Percentiles rank a stretch among this genome's conserved stretches.
phyloP scores from a whole-genome alignment of 2,329 filamentous ascomycete genomes.

The Aspergillus sojae region DNA sequence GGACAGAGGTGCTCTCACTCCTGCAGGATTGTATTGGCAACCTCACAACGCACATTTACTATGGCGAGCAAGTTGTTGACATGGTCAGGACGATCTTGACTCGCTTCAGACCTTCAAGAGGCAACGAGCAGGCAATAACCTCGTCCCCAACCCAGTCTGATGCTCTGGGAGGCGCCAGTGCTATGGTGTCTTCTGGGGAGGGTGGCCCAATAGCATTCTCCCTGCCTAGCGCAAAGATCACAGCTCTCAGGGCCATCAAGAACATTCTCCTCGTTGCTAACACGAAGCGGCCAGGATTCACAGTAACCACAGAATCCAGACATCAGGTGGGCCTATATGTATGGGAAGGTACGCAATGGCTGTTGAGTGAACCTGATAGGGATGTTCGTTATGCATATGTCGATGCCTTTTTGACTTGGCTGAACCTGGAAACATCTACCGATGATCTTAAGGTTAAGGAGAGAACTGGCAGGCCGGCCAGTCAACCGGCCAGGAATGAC shows the following conservation, averaged over 20 bases:
- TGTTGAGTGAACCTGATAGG: conserved; percentile 77
- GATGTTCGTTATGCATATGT: conserved; percentile 82
- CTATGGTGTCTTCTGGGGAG: conserved; percentile 43
- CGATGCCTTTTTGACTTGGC: conserved; percentile 81
- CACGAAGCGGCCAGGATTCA: conserved; percentile 60
- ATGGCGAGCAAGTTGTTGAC: conserved; percentile 92
- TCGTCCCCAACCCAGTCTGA: conserved; percentile 54
- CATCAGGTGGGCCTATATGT: conserved; percentile 77
- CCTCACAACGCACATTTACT: conserved; percentile 92
- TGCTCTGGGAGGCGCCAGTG: conserved; percentile 51
- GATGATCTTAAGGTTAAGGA: conserved; percentile 67
- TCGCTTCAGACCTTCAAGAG: conserved; percentile 69
- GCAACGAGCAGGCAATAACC: conserved; percentile 47
- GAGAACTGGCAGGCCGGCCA: conserved; percentile 52
- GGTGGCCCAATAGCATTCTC: conserved; percentile 55
- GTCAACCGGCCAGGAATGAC: conserved; percentile 48
- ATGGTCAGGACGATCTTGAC: conserved; percentile 83
- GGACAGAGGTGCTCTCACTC: conserved; percentile 67
- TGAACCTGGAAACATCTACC: conserved; percentile 74
- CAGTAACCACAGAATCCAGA: conserved; percentile 67
- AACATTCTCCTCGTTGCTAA: conserved; percentile 82
- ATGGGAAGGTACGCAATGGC: conserved; percentile 97
- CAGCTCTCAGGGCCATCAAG: conserved; percentile 77
- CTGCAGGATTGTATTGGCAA: conserved; percentile 86
- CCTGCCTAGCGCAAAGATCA: conserved; percentile 62